Evolutionary conservation across 176 grass and related monocot genomes (phyloP).

Genomic region (Eremochloa ophiuroides): DNA sequence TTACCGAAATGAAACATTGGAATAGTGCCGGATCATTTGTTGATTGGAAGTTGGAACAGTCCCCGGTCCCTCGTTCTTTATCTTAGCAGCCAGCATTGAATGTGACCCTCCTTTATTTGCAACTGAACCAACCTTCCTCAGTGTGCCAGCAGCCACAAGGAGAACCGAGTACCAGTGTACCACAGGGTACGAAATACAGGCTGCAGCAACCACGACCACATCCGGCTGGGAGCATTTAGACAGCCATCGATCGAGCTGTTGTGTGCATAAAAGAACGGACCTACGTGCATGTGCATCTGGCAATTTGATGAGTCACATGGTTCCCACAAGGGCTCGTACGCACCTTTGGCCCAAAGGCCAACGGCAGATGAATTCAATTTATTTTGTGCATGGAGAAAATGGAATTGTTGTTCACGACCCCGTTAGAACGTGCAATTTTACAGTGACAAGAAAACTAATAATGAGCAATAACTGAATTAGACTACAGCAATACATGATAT

Average conservation of each 20-base stretch:
- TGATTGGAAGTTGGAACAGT: background rate
- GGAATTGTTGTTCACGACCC: background rate
- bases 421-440: background rate
- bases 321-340: background rate
- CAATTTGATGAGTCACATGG: background rate
- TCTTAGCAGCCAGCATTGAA: background rate
- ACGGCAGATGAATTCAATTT: background rate
- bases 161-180: conserved; percentile 9
- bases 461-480: background rate
- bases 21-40: background rate
- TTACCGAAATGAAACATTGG: background rate
- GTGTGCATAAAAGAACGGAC: background rate
- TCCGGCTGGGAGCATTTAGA: conserved; percentile 25
- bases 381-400: conserved; percentile 1
- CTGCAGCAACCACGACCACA: conserved; percentile 23
- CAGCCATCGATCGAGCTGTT: background rate
- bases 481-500: background rate
- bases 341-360: background rate
- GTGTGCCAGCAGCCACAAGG: background rate
- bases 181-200: conserved; percentile 17
- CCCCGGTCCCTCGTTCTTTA: background rate
- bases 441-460: background rate
- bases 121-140: background rate
- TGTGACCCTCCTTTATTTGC: background rate
- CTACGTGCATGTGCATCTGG: background rate